Evolutionary conservation across 352 stramenopile species (phyloP).

Genomic region (Aphanomyces invadans): DNA sequence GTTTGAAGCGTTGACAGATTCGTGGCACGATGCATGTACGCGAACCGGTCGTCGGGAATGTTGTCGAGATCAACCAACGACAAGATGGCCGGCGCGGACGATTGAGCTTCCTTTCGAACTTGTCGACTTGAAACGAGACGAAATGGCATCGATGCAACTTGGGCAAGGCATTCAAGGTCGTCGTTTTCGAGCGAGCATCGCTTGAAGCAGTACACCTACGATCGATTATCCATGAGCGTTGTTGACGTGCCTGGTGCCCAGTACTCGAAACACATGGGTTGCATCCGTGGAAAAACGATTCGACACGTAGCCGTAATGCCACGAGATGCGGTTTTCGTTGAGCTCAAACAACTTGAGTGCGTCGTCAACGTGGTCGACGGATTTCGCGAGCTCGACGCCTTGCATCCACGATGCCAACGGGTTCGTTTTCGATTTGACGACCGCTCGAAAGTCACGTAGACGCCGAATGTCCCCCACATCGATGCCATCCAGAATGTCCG

Average conservation of each 20-base stretch:
- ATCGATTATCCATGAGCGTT: not conserved
- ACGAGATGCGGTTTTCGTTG: conserved; percentile 14
- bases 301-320: conserved; percentile 16
- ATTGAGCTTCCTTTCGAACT: conserved; percentile 2
- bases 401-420: conserved; percentile 8
- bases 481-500: not conserved
- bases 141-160: not conserved
- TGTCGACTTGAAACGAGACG: conserved; percentile 9
- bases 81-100: not conserved
- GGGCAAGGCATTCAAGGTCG: not conserved
- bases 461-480: not conserved
- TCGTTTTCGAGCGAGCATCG: conserved; percentile 10
- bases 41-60: not conserved
- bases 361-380: not conserved
- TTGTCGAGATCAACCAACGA: conserved; percentile 11
- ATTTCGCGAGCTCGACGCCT: not conserved
- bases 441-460: conserved; percentile 2
- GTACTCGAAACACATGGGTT: conserved; percentile 5
- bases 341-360: conserved; percentile 2
- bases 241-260: not conserved
- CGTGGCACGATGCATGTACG: not conserved
- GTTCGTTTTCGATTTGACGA: conserved; percentile 5
- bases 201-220: conserved; percentile 12
- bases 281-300: conserved; percentile 11
- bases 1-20: not conserved